Evolutionary conservation across 257 asterid genomes (phyloP).

Genomic region (Solanum verrucosum): DNA sequence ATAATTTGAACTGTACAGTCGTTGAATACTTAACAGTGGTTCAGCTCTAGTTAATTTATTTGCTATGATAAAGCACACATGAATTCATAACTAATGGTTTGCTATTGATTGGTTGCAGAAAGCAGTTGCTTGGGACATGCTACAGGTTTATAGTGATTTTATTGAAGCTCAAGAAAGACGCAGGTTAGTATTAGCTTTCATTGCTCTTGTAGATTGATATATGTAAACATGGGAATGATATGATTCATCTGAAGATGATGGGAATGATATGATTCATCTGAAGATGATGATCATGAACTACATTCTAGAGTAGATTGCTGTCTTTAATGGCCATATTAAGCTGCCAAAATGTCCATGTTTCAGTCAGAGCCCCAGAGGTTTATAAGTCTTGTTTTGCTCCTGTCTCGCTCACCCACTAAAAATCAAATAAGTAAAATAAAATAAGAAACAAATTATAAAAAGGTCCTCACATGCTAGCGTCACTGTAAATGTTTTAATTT

Average conservation of each 20-base stretch:
- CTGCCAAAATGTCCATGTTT: neutral
- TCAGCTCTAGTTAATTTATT: neutral
- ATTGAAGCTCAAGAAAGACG: conserved; percentile 85
- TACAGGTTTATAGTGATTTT: conserved; percentile 70
- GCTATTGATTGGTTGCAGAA: conserved; percentile 31
- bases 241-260: neutral
- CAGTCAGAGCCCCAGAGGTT: neutral
- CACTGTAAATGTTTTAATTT: neutral
- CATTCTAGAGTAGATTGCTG: neutral
- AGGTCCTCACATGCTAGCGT: neutral
- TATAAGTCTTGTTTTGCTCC: neutral
- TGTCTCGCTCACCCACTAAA: neutral
- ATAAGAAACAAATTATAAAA: neutral
- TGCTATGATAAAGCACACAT: neutral
- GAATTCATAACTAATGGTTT: neutral
- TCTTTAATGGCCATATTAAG: neutral
- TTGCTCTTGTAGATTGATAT: neutral
- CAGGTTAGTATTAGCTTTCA: conserved; percentile 33
- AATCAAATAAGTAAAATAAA: neutral
- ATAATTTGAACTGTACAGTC: neutral
- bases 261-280: neutral
- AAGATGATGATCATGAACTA: neutral
- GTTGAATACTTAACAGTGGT: neutral
- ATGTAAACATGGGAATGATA: neutral
- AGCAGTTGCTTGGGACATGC: conserved; percentile 99